These are phyloP conservation scores for Paramyrothecium roridum DNA, from an alignment of 2,329 filamentous ascomycete genomes.

Conservation along the genomic window DNA sequence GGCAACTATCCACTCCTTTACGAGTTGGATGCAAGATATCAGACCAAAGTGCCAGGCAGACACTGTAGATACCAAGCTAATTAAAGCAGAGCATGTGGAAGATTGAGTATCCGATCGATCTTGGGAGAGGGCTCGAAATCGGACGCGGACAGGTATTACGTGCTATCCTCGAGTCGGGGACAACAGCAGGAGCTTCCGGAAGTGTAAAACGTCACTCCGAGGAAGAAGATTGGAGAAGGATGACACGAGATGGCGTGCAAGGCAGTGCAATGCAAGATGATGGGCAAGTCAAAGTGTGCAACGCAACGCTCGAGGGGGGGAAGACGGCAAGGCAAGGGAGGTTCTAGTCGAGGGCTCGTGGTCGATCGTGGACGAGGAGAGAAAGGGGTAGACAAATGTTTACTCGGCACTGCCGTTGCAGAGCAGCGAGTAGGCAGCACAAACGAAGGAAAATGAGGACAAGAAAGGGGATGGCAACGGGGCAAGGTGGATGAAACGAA, in stretches of 20 bases:
- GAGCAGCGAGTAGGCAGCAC: not conserved
- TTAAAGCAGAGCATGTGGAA: constrained; percentile 28
- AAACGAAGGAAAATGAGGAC: not conserved
- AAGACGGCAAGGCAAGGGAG: not conserved
- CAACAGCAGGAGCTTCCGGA: not conserved
- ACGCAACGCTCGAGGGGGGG: constrained; percentile 1
- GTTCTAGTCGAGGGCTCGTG: not conserved
- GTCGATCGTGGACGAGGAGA: not conserved
- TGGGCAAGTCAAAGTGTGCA: not conserved
- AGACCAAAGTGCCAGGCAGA: constrained; percentile 26
- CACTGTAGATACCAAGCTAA: constrained; percentile 26
- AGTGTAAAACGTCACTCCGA: constrained; percentile 1
- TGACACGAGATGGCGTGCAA: not conserved
- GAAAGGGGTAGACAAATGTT: not conserved
- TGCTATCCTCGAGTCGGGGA: not conserved
- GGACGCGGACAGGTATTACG: not conserved
- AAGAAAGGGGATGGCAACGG: not conserved
- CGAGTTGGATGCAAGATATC: constrained; percentile 12
- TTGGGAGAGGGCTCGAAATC: constrained; percentile 11
- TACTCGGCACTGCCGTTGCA: too few relatives aligned
- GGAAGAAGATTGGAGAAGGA: not conserved
- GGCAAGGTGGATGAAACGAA: not conserved
- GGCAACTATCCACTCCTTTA: constrained; percentile 22
- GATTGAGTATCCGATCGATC: constrained; percentile 15
- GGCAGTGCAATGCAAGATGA: not conserved